phyloP scores from a whole-genome alignment of 148 eudicot species.

The Heliamphora exappendiculata region DNA sequence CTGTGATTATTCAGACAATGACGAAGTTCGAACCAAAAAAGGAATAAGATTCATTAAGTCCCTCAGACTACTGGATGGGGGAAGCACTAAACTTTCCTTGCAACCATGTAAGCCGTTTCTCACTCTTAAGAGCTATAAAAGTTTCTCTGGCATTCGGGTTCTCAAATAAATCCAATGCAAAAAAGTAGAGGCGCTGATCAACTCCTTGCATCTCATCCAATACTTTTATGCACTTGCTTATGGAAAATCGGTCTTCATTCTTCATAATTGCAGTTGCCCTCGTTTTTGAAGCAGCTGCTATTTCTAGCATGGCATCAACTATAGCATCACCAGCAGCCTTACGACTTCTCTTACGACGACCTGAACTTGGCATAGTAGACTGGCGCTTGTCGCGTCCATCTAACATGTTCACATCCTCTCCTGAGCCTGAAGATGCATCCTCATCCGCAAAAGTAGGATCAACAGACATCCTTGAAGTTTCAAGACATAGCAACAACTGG shows the following conservation, averaged over 20 bases:
- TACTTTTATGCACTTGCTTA: constrained; percentile 63
- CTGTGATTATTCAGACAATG: not conserved
- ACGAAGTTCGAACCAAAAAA: not conserved
- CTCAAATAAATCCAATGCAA: constrained; percentile 59
- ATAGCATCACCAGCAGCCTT: constrained; percentile 73
- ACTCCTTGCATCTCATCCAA: constrained; percentile 66
- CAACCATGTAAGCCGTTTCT: constrained; percentile 48
- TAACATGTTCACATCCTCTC: constrained; percentile 55
- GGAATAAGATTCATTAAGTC: constrained; percentile 2
- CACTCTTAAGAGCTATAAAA: constrained; percentile 50
- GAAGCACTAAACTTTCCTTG: constrained; percentile 51
- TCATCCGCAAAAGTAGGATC: constrained; percentile 51
- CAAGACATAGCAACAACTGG: constrained; percentile 24
- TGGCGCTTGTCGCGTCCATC: constrained; percentile 52
- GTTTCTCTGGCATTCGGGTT: constrained; percentile 53
- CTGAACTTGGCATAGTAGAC: constrained; percentile 33
- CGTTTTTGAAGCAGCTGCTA: constrained; percentile 78
- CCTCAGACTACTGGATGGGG: constrained; percentile 21
- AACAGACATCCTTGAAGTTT: constrained; percentile 45
- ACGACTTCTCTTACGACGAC: constrained; percentile 57
- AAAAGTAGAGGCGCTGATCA: constrained; percentile 60
- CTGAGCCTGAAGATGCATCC: constrained; percentile 69
- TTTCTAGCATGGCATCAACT: constrained; percentile 75
- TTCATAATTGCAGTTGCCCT: constrained; percentile 60
- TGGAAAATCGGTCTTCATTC: constrained; percentile 58